Percentiles rank a stretch among this genome's conserved stretches.
Evolutionary conservation across 768 basidiomycete species (phyloP).

Genomic region (Ramaria sp.): DNA sequence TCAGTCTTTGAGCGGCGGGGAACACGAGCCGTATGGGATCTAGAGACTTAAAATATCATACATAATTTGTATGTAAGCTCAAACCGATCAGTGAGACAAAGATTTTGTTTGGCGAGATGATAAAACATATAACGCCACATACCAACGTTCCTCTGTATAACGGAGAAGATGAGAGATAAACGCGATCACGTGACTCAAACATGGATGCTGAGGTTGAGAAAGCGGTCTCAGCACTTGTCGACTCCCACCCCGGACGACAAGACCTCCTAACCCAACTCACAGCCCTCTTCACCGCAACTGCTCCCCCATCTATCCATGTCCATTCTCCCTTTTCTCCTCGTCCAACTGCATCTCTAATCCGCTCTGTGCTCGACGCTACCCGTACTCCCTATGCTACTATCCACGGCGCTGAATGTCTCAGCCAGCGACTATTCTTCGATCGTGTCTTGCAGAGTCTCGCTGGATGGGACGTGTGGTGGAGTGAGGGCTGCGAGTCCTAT

Average conservation of each 20-base stretch:
- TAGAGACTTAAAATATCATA: no score
- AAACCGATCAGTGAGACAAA: no score
- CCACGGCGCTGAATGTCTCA: conserved; percentile 51
- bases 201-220: no score
- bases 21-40: no score
- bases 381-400: conserved; percentile 30
- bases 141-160: no score
- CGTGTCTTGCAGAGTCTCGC: conserved; percentile 50
- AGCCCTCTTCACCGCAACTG: conserved; percentile 19
- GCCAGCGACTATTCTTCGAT: conserved; percentile 54
- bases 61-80: no score
- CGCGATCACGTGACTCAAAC: no score
- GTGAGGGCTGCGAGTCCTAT: conserved; percentile 42
- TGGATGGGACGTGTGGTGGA: conserved; percentile 45
- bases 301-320: conserved; percentile 54
- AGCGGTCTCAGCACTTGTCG: not conserved
- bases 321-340: conserved; percentile 43
- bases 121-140: no score
- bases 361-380: conserved; percentile 23
- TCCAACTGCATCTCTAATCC: conserved; percentile 34
- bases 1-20: no score
- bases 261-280: not conserved
- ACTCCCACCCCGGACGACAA: not conserved
- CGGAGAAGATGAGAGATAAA: no score
- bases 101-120: no score